Evolutionary conservation across 2,329 filamentous ascomycete species (phyloP).

Genomic region (Diaporthe sp.): DNA sequence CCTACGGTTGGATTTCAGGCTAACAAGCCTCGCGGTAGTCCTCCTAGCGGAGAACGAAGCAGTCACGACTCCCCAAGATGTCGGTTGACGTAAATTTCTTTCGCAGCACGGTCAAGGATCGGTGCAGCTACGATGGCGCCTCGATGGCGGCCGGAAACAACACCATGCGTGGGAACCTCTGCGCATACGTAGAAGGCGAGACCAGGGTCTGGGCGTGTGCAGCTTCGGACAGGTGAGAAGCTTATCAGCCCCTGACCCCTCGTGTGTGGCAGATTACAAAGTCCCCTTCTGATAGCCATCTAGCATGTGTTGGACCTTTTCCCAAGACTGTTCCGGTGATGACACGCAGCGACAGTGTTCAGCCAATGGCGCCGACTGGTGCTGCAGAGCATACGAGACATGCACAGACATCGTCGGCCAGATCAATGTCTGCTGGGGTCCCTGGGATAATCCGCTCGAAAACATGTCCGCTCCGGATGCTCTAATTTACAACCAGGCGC

Average conservation of each 20-base stretch:
- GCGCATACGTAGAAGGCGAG: slow-evolving; percentile 8
- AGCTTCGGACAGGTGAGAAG: neutral
- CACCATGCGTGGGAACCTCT: slow-evolving; percentile 11
- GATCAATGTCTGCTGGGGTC: slow-evolving; percentile 4
- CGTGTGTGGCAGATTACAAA: neutral
- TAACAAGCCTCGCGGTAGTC: neutral
- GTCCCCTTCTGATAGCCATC: neutral
- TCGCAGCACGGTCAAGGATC: slow-evolving; percentile 3
- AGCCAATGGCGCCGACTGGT: neutral
- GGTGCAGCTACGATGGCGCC: neutral
- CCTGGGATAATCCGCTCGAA: neutral
- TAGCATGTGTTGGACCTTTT: slow-evolving; percentile 15
- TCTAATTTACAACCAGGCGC: neutral
- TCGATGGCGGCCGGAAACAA: neutral
- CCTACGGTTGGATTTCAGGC: neutral
- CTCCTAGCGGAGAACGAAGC: neutral
- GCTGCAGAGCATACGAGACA: neutral
- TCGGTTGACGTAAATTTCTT: neutral
- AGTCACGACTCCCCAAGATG: neutral
- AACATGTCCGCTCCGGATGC: neutral
- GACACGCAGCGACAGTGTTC: neutral
- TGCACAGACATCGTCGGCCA: neutral
- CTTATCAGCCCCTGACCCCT: neutral
- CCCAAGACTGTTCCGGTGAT: neutral
- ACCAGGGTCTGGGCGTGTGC: slow-evolving; percentile 11